These are phyloP conservation scores for Podaxis mareebaensis DNA, from an alignment of 768 basidiomycete genomes.

Conservation along the genomic window DNA sequence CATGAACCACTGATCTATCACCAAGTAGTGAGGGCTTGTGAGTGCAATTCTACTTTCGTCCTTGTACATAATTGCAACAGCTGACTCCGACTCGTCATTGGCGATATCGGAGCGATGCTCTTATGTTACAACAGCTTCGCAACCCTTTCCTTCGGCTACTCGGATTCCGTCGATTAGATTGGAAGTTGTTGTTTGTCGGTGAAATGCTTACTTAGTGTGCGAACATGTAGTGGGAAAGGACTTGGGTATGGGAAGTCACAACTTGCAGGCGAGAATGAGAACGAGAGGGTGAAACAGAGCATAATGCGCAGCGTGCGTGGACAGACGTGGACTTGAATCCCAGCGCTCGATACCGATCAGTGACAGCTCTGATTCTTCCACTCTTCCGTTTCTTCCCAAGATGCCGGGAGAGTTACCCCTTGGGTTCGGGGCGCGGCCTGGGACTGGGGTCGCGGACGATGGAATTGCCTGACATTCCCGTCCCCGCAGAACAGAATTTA, in stretches of 20 bases:
- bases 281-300: not conserved
- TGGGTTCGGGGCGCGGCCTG: constrained; percentile 9
- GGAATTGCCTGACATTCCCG: not conserved
- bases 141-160: not conserved
- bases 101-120: not conserved
- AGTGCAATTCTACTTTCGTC: not conserved
- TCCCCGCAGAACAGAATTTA: not conserved
- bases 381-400: constrained; percentile 4
- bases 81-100: not conserved
- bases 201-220: not conserved
- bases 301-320: not conserved
- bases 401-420: constrained; percentile 1
- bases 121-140: not conserved
- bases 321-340: not conserved
- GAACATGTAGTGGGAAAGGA: not conserved
- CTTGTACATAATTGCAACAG: not conserved
- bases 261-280: not conserved
- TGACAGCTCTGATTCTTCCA: not conserved
- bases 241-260: not conserved
- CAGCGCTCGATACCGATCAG: not conserved
- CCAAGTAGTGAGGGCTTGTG: not conserved
- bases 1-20: not conserved
- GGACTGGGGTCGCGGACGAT: not conserved
- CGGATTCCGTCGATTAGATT: not conserved
- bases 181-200: not conserved